Percentiles rank a stretch among this genome's conserved stretches.
These are phyloP conservation scores for Apiotrichum akiyoshidainum DNA, from an alignment of 1,284 basidiomycete species.

Conservation along the genomic window DNA sequence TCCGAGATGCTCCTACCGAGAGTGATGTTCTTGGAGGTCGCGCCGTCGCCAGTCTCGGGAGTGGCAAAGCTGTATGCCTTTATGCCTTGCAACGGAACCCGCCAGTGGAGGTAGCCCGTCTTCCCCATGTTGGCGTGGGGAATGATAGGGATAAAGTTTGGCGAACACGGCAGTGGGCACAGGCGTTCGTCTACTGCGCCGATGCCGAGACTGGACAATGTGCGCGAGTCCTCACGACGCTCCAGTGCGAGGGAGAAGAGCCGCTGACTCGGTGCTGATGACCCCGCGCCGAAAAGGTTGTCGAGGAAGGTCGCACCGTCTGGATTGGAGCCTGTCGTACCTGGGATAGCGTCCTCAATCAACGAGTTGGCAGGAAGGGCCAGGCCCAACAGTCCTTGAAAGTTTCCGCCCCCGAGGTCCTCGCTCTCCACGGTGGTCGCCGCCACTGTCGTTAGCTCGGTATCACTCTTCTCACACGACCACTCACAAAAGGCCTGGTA, in stretches of 20 bases:
- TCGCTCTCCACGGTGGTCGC: constrained; percentile 39
- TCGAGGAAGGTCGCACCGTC: constrained; percentile 51
- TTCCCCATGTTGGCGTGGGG: constrained; percentile 39
- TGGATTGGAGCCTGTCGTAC: constrained; percentile 43
- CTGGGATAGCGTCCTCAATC: constrained; percentile 41
- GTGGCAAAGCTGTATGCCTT: constrained; percentile 30
- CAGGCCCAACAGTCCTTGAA: constrained; percentile 45
- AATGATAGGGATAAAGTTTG: constrained; percentile 40
- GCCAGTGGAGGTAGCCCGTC: constrained; percentile 45
- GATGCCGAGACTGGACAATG: constrained; percentile 41
- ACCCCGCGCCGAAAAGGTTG: constrained; percentile 48
- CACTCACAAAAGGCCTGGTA: constrained; percentile 48
- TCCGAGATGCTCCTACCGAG: constrained; percentile 34
- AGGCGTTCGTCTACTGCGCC: constrained; percentile 30
- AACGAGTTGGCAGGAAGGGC: constrained; percentile 47
- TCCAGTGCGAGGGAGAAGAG: constrained; percentile 45
- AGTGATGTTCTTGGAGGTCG: constrained; percentile 23
- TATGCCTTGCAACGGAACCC: constrained; percentile 33
- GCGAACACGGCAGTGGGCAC: constrained; percentile 43
- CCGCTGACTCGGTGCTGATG: constrained; percentile 41
- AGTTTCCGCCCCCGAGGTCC: constrained; percentile 41
- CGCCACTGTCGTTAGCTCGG: constrained; percentile 24
- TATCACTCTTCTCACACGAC: background rate
- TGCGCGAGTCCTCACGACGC: constrained; percentile 46
- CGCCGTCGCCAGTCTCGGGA: constrained; percentile 25